phyloP scores from a whole-genome alignment of 805 yeast genomes.

The Yarrowia osloensis region DNA sequence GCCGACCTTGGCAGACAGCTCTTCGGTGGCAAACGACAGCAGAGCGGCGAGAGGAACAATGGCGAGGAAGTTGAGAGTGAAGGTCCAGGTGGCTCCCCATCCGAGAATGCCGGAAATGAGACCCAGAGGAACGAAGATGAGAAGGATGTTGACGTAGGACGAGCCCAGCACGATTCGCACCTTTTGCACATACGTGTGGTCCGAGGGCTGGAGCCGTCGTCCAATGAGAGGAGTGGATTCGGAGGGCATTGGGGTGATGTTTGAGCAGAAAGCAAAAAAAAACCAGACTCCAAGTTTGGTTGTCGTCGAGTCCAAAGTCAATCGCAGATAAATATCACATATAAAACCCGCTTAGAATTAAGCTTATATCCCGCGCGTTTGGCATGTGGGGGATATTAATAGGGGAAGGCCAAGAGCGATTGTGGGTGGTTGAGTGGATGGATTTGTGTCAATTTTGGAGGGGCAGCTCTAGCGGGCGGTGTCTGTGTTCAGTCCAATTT shows the following conservation, averaged over 20 bases:
- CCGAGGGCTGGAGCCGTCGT: conserved; percentile 5
- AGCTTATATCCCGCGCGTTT: conserved; percentile 17
- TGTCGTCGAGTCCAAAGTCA: not conserved
- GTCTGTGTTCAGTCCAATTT: not conserved
- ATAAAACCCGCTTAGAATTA: conserved; percentile 13
- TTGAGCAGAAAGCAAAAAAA: not conserved
- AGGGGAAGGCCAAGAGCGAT: not conserved
- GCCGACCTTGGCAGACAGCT: conserved; percentile 82
- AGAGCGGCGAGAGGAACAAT: conserved; percentile 91
- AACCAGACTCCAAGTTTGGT: too few relatives aligned
- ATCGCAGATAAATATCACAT: not conserved
- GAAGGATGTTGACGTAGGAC: conserved; percentile 71
- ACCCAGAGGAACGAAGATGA: conserved; percentile 89
- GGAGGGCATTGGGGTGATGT: not conserved
- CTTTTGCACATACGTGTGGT: conserved; percentile 24
- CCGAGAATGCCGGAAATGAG: conserved; percentile 64
- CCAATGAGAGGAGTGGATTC: conserved; percentile 30
- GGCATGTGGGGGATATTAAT: not conserved
- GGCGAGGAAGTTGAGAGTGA: conserved; percentile 79
- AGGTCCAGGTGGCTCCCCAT: conserved; percentile 58
- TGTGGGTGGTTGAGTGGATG: not conserved
- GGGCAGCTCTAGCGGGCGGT: not conserved
- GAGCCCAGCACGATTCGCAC: conserved; percentile 41
- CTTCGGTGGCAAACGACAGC: conserved; percentile 91
- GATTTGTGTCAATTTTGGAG: not conserved